These are phyloP conservation scores for Psilocybe subaeruginosa DNA, from an alignment of 768 basidiomycete genomes.

Conservation along the genomic window DNA sequence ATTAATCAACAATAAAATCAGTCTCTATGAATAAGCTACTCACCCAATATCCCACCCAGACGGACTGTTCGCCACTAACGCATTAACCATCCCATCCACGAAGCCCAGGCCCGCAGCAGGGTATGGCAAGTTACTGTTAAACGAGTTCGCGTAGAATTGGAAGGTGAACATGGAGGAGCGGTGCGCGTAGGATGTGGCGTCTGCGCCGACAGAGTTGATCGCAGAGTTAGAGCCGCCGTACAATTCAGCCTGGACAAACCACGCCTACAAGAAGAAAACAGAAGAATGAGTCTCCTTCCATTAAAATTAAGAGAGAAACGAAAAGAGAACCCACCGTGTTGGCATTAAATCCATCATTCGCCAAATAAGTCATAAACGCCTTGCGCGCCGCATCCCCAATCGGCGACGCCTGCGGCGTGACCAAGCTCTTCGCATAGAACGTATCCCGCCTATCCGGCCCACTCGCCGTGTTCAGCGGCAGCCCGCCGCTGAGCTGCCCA, in stretches of 20 bases:
- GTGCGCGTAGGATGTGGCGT: constrained; percentile 47
- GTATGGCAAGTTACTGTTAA: constrained; percentile 36
- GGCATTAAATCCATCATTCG: constrained; percentile 32
- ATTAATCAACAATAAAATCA: too few relatives aligned
- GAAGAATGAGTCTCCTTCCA: neutral
- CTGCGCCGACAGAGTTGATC: constrained; percentile 38
- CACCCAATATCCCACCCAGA: constrained; percentile 35
- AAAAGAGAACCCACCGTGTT: neutral
- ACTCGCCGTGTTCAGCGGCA: constrained; percentile 22
- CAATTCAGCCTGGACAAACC: constrained; percentile 37
- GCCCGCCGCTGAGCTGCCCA: constrained; percentile 24
- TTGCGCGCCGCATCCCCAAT: constrained; percentile 32
- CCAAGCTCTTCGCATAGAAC: constrained; percentile 43
- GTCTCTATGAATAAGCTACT: neutral
- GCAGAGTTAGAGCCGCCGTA: constrained; percentile 47
- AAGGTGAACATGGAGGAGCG: constrained; percentile 44
- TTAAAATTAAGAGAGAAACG: neutral
- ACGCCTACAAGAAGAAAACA: constrained; percentile 6
- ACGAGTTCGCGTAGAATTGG: constrained; percentile 49
- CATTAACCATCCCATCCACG: constrained; percentile 36
- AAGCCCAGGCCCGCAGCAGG: constrained; percentile 45
- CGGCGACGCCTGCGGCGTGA: constrained; percentile 34
- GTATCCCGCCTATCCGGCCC: constrained; percentile 37
- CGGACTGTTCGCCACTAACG: constrained; percentile 31
- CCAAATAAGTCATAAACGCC: constrained; percentile 41